These are phyloP conservation scores for Thalassiosira profunda DNA, from an alignment of 108 stramenopile species.

Conservation along the genomic window DNA sequence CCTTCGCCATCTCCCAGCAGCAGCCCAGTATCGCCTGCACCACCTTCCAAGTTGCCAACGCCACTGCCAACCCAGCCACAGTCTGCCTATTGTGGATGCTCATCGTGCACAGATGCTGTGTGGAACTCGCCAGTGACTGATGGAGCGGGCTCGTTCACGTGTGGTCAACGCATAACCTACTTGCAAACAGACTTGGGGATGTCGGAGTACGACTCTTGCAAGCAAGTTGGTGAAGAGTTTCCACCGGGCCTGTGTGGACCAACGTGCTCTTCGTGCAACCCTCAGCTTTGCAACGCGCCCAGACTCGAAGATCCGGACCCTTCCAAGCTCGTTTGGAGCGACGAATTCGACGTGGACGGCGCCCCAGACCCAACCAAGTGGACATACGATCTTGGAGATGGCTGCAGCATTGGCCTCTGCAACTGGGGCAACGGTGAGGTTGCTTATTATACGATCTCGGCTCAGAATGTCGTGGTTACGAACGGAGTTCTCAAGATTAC, in stretches of 20 bases:
- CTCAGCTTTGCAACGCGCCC: neutral
- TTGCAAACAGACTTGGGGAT: neutral
- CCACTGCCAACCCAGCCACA: slow-evolving; percentile 6
- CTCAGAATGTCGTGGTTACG: slow-evolving; percentile 19
- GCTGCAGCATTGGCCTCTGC: slow-evolving; percentile 21
- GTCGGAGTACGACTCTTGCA: slow-evolving; percentile 5
- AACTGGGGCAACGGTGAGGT: slow-evolving; percentile 33
- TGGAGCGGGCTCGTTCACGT: slow-evolving; percentile 1
- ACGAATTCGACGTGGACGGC: slow-evolving; percentile 30
- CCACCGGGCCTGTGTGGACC: slow-evolving; percentile 8
- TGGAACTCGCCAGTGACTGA: neutral
- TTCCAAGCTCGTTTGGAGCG: slow-evolving; percentile 17
- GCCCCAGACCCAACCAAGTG: slow-evolving; percentile 22
- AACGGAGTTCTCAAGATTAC: slow-evolving; percentile 32
- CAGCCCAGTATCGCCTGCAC: neutral
- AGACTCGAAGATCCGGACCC: slow-evolving; percentile 37
- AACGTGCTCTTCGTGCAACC: slow-evolving; percentile 15
- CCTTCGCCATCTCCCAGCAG: neutral
- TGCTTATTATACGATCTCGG: slow-evolving; percentile 19
- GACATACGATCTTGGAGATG: slow-evolving; percentile 26
- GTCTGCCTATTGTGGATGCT: slow-evolving; percentile 3
- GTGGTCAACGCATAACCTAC: neutral
- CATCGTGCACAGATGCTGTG: neutral
- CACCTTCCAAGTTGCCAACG: slow-evolving; percentile 2
- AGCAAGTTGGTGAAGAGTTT: slow-evolving; percentile 10